Evolutionary conservation across 108 stramenopile genomes (phyloP).

Genomic region (Nitzschia putrida): DNA sequence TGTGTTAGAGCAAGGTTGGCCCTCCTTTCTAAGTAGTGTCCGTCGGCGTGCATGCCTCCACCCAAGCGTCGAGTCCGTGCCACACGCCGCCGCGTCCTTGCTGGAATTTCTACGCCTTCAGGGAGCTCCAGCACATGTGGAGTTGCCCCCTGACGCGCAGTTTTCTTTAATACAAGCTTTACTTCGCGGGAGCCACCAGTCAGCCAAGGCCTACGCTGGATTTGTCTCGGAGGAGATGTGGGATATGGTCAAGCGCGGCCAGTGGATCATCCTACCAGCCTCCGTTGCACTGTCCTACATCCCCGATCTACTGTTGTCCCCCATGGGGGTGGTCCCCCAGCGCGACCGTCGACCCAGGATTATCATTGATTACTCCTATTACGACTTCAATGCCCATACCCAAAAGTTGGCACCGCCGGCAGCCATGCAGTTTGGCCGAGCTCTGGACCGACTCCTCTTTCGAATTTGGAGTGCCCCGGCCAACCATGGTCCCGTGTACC

Average conservation of each 20-base stretch:
- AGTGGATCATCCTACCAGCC: conserved; percentile 26
- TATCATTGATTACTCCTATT: conserved; percentile 35
- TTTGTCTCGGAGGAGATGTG: conserved; percentile 15
- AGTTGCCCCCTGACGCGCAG: no score
- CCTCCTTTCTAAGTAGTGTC: no score
- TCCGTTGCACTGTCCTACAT: no score
- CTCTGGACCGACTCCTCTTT: conserved; percentile 23
- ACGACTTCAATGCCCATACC: conserved; percentile 25
- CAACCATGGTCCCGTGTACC: conserved; percentile 22
- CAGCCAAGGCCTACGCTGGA: not conserved
- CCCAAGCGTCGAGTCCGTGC: no score
- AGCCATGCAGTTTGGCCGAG: conserved; percentile 47
- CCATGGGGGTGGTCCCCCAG: conserved; percentile 41
- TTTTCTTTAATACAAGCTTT: no score
- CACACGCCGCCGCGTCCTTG: no score
- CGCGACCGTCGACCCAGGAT: conserved; percentile 22
- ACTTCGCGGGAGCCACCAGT: no score
- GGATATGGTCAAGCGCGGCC: no score
- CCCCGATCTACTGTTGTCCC: conserved; percentile 21
- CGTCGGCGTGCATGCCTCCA: no score
- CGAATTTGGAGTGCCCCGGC: conserved; percentile 7
- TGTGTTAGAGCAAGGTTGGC: no score
- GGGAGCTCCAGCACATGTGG: no score
- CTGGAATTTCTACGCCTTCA: no score
- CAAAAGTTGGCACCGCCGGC: conserved; percentile 20